Conservation (phyloP, 495 filamentous ascomycete genomes). For the Coniosporium apollinis region DNA sequence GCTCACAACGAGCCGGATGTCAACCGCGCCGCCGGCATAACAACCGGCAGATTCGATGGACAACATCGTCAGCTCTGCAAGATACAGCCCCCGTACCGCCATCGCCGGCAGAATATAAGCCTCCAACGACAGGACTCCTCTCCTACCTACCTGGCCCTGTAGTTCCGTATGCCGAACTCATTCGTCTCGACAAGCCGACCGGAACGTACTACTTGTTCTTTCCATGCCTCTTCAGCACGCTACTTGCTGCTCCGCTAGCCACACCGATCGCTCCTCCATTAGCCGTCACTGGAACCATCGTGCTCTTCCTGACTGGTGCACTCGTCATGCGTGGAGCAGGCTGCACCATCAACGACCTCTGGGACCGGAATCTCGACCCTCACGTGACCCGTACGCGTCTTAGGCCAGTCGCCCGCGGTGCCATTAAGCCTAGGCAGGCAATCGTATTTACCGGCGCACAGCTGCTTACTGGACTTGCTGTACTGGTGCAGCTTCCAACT, state of each 20-base stretch:
- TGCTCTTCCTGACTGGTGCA: conserved; percentile 75
- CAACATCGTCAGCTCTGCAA: conserved; percentile 1
- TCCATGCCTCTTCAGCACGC: conserved; percentile 82
- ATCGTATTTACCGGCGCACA: conserved; percentile 72
- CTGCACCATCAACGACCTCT: conserved; percentile 94
- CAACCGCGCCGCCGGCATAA: no score
- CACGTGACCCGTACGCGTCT: conserved; percentile 75
- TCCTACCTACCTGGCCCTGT: conserved; percentile 56
- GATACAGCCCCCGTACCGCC: conserved; percentile 5
- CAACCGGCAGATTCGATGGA: conserved; percentile 1
- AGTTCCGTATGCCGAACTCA: conserved; percentile 86
- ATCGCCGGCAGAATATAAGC: conserved; percentile 32
- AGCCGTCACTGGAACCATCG: conserved; percentile 42
- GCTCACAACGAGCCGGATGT: no score
- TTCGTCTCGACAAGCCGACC: conserved; percentile 84
- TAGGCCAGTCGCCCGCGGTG: conserved; percentile 76
- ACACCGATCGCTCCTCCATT: conserved; percentile 39
- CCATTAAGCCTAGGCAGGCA: conserved; percentile 51
- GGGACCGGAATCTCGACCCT: conserved; percentile 86
- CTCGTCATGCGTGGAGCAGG: conserved; percentile 96
- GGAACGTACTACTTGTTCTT: conserved; percentile 94
- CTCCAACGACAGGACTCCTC: conserved; percentile 60
- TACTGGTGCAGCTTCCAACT: conserved; percentile 77
- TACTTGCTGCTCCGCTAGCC: conserved; percentile 43
- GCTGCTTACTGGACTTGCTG: conserved; percentile 58